A percentile compares a stretch with the other conserved stretches of the same genome.
These are phyloP conservation scores for Eleusine coracana DNA, from an alignment of 176 grass and related monocot species.

Conservation along the genomic window DNA sequence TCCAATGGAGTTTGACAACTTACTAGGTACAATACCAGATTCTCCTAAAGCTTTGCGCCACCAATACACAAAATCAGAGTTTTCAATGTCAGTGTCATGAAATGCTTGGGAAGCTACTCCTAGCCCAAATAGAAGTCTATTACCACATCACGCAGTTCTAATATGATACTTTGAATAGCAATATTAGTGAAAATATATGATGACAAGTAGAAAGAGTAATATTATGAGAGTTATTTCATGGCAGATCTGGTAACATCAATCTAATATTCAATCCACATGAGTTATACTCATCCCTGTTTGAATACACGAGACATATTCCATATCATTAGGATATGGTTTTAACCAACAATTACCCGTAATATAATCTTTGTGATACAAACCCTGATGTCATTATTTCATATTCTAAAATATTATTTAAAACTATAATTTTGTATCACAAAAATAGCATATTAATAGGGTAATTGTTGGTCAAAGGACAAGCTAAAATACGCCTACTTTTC, in stretches of 20 bases:
- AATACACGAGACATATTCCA: neutral
- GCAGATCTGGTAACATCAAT: neutral
- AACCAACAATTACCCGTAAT: neutral
- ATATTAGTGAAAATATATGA: neutral
- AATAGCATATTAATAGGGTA: neutral
- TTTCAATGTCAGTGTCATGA: neutral
- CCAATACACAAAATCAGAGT: slow-evolving; percentile 33
- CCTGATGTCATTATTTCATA: neutral
- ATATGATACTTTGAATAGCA: neutral
- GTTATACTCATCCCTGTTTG: neutral
- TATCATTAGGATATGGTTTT: neutral
- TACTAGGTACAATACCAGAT: slow-evolving; percentile 78
- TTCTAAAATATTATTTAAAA: neutral
- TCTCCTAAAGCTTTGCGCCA: slow-evolving; percentile 84
- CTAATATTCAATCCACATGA: neutral
- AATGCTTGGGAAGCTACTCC: slow-evolving; percentile 19
- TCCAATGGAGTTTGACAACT: slow-evolving; percentile 51
- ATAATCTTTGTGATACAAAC: neutral
- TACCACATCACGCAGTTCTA: neutral
- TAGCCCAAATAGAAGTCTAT: neutral
- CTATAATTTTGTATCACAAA: neutral
- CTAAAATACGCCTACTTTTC: neutral
- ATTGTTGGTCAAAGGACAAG: neutral
- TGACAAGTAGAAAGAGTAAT: neutral
- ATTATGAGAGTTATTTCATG: neutral